Evolutionary conservation across 805 yeast species (phyloP).

Genomic region (Ogataea populi-albae): DNA sequence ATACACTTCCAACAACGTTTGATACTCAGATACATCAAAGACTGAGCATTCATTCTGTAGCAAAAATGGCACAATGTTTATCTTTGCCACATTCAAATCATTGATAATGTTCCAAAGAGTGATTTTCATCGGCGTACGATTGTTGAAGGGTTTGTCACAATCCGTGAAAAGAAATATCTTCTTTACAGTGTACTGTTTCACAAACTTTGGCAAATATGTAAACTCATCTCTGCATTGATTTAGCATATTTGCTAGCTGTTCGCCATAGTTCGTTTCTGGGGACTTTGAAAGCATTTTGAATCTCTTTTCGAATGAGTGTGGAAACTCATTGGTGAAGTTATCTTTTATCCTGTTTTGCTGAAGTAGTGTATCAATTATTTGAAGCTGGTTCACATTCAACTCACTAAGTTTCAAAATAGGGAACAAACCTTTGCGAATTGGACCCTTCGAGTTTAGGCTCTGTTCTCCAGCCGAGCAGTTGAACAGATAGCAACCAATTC

Average conservation of each 20-base stretch:
- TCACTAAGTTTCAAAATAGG: conserved; percentile 52
- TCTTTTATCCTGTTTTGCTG: conserved; percentile 35
- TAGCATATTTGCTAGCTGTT: conserved; percentile 43
- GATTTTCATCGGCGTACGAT: conserved; percentile 38
- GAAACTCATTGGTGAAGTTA: conserved; percentile 10
- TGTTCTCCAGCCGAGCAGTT: conserved; percentile 36
- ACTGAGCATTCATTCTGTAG: conserved; percentile 34
- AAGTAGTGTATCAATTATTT: conserved; percentile 47
- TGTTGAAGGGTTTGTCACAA: conserved; percentile 62
- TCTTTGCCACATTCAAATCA: conserved; percentile 55
- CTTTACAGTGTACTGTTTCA: conserved; percentile 48
- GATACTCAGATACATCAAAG: conserved; percentile 50
- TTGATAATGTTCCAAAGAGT: conserved; percentile 54
- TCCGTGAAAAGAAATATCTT: conserved; percentile 73
- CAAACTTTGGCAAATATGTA: conserved; percentile 35
- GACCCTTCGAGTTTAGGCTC: conserved; percentile 4
- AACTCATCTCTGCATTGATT: conserved; percentile 56
- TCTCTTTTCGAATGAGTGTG: conserved; percentile 18
- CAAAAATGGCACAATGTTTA: conserved; percentile 63
- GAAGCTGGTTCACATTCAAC: conserved; percentile 57
- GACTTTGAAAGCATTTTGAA: conserved; percentile 28
- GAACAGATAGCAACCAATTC: conserved; percentile 69
- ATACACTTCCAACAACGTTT: conserved; percentile 15
- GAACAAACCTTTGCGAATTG: conserved; percentile 39
- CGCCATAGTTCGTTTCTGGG: conserved; percentile 25